These are phyloP conservation scores for Adiantum capillusveneris DNA, from an alignment of 75 land plant genomes.

Conservation along the genomic window DNA sequence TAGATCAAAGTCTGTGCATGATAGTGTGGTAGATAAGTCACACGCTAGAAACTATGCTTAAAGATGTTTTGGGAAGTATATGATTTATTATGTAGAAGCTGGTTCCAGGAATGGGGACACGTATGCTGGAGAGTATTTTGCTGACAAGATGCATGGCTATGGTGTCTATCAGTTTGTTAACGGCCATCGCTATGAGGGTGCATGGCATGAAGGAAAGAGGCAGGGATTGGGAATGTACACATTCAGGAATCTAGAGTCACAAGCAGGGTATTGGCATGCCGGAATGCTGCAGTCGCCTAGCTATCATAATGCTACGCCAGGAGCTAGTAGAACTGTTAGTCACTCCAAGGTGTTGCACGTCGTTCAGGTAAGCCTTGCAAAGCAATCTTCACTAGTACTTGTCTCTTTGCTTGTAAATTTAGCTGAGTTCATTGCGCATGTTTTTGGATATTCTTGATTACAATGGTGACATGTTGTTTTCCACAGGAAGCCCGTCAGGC, in stretches of 20 bases:
- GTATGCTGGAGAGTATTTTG: constrained; percentile 86
- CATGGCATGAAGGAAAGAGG: constrained; percentile 87
- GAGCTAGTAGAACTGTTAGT: constrained; percentile 44
- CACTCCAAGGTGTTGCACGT: constrained; percentile 63
- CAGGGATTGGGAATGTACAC: constrained; percentile 94
- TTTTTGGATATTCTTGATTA: constrained; percentile 2
- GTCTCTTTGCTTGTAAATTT: too few species aligned
- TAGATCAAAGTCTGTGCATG: too few species aligned
- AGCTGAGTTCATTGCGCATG: too few species aligned
- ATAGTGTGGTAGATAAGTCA: too few species aligned
- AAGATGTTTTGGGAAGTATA: too few species aligned
- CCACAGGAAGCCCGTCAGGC: constrained; percentile 79
- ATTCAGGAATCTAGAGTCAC: constrained; percentile 69
- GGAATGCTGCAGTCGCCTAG: constrained; percentile 49
- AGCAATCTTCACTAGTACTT: too few species aligned
- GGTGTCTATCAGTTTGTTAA: constrained; percentile 77
- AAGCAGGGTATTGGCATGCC: constrained; percentile 68
- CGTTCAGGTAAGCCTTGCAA: constrained; percentile 46
- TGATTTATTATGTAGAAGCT: too few species aligned
- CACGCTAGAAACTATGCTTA: too few species aligned
- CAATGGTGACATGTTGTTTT: constrained; percentile 2
- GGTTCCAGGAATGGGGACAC: constrained; percentile 66
- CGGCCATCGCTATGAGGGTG: constrained; percentile 82
- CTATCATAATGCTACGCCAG: constrained; percentile 28
- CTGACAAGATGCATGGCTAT: constrained; percentile 87